Evolutionary conservation across 2,329 filamentous ascomycete genomes (phyloP), one percentile per base, ranked within the genome.

Genomic region (Juglanconis oblonga): DNA sequence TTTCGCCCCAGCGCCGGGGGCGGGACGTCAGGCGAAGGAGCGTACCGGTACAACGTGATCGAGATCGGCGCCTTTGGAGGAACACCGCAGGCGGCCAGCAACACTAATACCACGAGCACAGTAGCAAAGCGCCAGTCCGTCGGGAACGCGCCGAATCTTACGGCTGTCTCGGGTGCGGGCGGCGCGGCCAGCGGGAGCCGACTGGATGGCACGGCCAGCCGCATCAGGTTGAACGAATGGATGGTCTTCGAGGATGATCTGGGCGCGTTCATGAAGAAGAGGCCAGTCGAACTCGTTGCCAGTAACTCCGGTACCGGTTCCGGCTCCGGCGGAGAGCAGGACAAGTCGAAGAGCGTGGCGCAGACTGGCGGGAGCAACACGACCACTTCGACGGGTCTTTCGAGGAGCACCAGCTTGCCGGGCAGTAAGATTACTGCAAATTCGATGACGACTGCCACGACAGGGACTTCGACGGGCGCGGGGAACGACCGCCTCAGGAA

Each of bases 241-340:
- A 47, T 62, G 45, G 62, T 64, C 42, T 55, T 59, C 17, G 62
- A 64, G 47, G 62, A 64, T 11, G 62, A 64, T 14, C 38, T 64
- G 38, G 32, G 40, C 36, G 55, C 59, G 2, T 64, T 64, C 24
- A 62, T 64, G 62, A 62, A 56, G 35, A 64, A 59, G 50, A 49
- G 40, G 17, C 62, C 62, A 1, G 50, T 64, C 1, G 62, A 64
- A 13, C 36, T 17, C 5, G 40, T 48, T 5, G 7, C 44, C 29
- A 31, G 38, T 35, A 1, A 9, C 44, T 35, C 47, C 56, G n/a
- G 17, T 24, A 6, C 24, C 24, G 24, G 24, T 24, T 8, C 45
- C 8, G 17, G 17, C 8, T 29, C 9, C 31, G 45, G 17, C 24
- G 45, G 17, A 31, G 45, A 48, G 45, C 45, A 31, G 9, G 52